Evolutionary conservation across 805 yeast species (phyloP).

Genomic region (baker's yeast (Saccharomyces cerevisiae)): DNA sequence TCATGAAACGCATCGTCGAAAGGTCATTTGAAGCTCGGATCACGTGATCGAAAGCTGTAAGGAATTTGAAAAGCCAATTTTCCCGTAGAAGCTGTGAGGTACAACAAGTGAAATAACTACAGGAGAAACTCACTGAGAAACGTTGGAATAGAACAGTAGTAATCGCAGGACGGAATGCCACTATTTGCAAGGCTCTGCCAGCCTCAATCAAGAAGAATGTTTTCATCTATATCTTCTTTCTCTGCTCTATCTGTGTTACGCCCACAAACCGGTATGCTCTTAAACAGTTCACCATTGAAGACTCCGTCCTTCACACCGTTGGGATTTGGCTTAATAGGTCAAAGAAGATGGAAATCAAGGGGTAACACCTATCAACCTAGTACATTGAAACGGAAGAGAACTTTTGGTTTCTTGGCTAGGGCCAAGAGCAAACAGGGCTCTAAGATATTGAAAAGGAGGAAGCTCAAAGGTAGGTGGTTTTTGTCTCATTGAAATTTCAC

Average conservation of each 20-base stretch:
- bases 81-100: background rate
- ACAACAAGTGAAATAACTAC: background rate
- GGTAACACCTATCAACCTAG: constrained; percentile 96
- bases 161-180: constrained; percentile 5
- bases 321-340: constrained; percentile 12
- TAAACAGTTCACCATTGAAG: background rate
- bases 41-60: background rate
- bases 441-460: constrained; percentile 68
- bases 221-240: constrained; percentile 12
- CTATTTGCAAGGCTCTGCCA: constrained; percentile 9
- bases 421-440: constrained; percentile 67
- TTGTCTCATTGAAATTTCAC: constrained; percentile 53
- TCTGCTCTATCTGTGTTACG: constrained; percentile 9
- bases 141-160: background rate
- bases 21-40: background rate
- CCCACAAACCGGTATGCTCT: background rate
- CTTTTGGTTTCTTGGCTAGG: constrained; percentile 82
- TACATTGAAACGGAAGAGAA: constrained; percentile 81
- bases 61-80: background rate
- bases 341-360: constrained; percentile 68
- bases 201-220: constrained; percentile 9
- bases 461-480: constrained; percentile 89
- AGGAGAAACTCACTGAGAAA: background rate
- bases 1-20: background rate
- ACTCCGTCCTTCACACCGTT: background rate